phyloP scores from a whole-genome alignment of 345 rosid species.

The Bruguiera parviflora region DNA sequence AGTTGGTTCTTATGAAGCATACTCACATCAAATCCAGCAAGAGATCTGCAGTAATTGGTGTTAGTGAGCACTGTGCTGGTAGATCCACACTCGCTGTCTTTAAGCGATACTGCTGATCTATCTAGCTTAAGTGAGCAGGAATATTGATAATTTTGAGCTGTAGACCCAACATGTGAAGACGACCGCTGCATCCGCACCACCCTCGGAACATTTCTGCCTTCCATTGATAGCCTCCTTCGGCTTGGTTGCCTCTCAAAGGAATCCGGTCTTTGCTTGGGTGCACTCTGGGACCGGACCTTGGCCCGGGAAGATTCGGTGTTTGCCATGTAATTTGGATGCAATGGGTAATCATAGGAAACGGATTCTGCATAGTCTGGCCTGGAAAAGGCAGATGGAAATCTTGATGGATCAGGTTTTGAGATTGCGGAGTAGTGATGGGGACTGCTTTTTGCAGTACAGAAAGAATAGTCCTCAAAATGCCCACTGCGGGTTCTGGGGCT shows the following conservation, averaged over 20 bases:
- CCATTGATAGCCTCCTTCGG: constrained; percentile 58
- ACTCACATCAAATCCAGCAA: constrained; percentile 36
- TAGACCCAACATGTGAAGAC: constrained; percentile 66
- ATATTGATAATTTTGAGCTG: constrained; percentile 51
- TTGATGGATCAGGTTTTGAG: constrained; percentile 59
- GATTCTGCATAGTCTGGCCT: constrained; percentile 43
- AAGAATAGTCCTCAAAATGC: constrained; percentile 70
- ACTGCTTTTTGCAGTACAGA: constrained; percentile 59
- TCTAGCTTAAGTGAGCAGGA: constrained; percentile 87
- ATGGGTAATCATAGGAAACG: constrained; percentile 36
- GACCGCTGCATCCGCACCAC: constrained; percentile 84
- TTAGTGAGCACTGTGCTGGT: constrained; percentile 70
- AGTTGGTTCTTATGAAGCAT: neutral
- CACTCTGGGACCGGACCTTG: constrained; percentile 76
- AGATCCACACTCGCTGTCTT: constrained; percentile 85
- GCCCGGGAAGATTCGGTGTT: constrained; percentile 79
- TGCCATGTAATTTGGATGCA: constrained; percentile 81
- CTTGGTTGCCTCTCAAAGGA: constrained; percentile 66
- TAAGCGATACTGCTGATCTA: constrained; percentile 60
- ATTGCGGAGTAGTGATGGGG: constrained; percentile 58
- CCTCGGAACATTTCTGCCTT: constrained; percentile 71
- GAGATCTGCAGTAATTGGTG: constrained; percentile 62
- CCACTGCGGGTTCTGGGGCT: constrained; percentile 70
- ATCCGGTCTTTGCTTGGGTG: constrained; percentile 71
- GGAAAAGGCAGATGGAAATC: constrained; percentile 32